These are phyloP conservation scores for Aegilops bicornis DNA, from an alignment of 176 grass and related monocot species.

Conservation along the genomic window DNA sequence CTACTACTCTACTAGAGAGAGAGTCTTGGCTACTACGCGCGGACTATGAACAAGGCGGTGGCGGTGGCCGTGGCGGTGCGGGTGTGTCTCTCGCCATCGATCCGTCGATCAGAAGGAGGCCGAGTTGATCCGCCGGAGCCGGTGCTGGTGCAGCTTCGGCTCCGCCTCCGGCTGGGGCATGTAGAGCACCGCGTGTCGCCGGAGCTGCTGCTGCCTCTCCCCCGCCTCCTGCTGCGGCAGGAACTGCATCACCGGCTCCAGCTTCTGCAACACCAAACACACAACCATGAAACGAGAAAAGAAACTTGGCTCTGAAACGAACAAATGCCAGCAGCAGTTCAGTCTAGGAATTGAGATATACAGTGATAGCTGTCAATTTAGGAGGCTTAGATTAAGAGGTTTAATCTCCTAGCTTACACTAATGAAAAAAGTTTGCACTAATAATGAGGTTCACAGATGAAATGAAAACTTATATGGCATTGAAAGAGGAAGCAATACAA, in stretches of 20 bases:
- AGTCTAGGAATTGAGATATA: background rate
- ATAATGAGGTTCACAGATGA: no score
- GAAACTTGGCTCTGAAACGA: conserved; percentile 10
- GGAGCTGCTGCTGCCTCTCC: background rate
- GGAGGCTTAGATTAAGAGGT: background rate
- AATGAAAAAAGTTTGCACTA: no score
- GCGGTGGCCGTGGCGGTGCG: background rate
- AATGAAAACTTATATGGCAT: no score
- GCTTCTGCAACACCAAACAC: background rate
- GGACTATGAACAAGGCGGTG: conserved; percentile 1
- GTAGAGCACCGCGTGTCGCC: background rate
- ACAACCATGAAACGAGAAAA: background rate
- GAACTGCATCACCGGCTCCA: conserved; percentile 21
- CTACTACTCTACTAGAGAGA: background rate
- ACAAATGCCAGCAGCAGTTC: no score
- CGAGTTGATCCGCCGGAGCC: background rate
- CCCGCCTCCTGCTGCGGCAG: conserved; percentile 14
- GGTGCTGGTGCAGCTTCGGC: conserved; percentile 61
- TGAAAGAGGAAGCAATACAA: no score
- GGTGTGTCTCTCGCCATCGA: background rate
- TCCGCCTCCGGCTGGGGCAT: conserved; percentile 32
- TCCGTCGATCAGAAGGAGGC: conserved; percentile 37
- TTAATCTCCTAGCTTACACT: background rate
- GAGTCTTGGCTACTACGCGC: background rate
- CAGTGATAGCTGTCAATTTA: no score